Conservation (phyloP, 192 early-diverging fungal species). For the Podila clonocystis region DNA sequence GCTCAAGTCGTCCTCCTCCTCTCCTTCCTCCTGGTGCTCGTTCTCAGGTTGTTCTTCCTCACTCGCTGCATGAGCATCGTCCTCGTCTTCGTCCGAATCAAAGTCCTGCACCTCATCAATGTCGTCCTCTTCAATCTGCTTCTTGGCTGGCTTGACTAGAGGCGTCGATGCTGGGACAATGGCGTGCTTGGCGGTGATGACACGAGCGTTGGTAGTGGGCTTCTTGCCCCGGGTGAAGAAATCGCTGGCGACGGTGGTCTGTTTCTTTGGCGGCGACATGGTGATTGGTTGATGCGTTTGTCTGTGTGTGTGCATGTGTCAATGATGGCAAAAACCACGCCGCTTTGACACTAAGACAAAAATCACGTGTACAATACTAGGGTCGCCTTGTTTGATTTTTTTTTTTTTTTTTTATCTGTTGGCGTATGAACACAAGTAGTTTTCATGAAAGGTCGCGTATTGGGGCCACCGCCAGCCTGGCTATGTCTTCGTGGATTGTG, state of each 20-base stretch:
- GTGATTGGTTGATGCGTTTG: not conserved
- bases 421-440: too few species aligned
- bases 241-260: conserved; percentile 1
- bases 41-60: not conserved
- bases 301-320: not conserved
- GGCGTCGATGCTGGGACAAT: not conserved
- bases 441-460: too few species aligned
- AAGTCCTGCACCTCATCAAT: not conserved
- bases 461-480: too few species aligned
- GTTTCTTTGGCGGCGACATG: conserved; percentile 25
- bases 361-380: too few species aligned
- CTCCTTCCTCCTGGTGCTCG: not conserved
- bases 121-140: not conserved
- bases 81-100: conserved; percentile 12
- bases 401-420: too few species aligned
- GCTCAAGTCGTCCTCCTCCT: not conserved
- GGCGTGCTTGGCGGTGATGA: conserved; percentile 21
- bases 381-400: too few species aligned
- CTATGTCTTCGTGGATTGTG: too few species aligned
- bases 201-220: conserved; percentile 14
- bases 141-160: not conserved
- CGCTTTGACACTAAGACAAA: too few species aligned
- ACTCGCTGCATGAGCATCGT: conserved; percentile 7
- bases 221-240: conserved; percentile 44
- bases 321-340: not conserved